Conservation (phyloP, 495 filamentous ascomycete genomes). For the Aspergillus steynii region DNA sequence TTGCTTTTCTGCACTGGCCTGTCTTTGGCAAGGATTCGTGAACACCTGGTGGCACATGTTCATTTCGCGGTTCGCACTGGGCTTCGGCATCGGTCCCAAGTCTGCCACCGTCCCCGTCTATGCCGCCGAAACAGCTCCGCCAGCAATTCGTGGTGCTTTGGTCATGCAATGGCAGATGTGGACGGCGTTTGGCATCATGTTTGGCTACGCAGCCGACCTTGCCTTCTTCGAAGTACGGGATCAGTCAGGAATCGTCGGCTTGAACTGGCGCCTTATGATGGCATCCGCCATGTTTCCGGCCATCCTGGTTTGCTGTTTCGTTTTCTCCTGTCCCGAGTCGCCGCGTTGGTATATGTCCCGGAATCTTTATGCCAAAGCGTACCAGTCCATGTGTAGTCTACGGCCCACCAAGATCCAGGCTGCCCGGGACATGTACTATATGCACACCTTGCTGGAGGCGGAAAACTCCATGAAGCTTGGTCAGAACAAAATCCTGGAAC, state of each 20-base stretch:
- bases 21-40: slow-evolving; percentile 49
- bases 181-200: slow-evolving; percentile 79
- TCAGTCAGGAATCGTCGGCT: slow-evolving; percentile 51
- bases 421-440: slow-evolving; percentile 56
- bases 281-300: slow-evolving; percentile 47
- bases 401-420: slow-evolving; percentile 50
- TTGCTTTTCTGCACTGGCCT: slow-evolving; percentile 45
- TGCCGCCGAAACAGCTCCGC: slow-evolving; percentile 57
- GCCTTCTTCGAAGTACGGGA: slow-evolving; percentile 53
- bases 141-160: slow-evolving; percentile 58
- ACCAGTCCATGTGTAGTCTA: slow-evolving; percentile 43
- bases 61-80: slow-evolving; percentile 57
- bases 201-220: slow-evolving; percentile 71
- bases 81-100: slow-evolving; percentile 61
- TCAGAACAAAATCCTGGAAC: slow-evolving; percentile 49
- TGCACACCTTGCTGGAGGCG: slow-evolving; percentile 45
- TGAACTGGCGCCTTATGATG: slow-evolving; percentile 49
- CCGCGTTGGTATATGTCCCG: slow-evolving; percentile 70
- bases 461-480: slow-evolving; percentile 46
- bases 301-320: slow-evolving; percentile 46
- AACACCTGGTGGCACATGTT: slow-evolving; percentile 55
- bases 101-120: slow-evolving; percentile 60
- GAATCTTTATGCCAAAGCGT: slow-evolving; percentile 41
- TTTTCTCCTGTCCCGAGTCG: slow-evolving; percentile 66
- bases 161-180: slow-evolving; percentile 67